Conservation (phyloP, 768 basidiomycete genomes). For the Baorangia bicolor region DNA sequence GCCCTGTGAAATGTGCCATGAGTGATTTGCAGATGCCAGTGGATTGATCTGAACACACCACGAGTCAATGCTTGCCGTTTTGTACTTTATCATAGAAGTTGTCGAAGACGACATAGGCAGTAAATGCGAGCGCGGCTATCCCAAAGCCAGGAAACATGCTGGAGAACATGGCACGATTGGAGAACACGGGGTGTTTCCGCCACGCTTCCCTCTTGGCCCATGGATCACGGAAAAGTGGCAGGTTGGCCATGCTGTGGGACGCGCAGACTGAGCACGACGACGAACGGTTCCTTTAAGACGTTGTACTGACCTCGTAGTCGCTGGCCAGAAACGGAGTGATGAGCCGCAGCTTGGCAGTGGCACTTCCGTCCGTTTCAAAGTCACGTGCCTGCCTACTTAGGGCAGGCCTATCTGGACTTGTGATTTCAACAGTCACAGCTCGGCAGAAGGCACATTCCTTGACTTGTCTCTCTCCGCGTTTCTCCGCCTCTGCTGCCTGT, state of each 20-base stretch:
- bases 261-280: conserved; percentile 11
- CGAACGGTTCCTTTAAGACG: not conserved
- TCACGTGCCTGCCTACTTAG: conserved; percentile 43
- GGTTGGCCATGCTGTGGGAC: conserved; percentile 51
- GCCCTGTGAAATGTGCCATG: conserved; percentile 1
- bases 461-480: conserved; percentile 32
- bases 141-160: conserved; percentile 95
- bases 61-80: conserved; percentile 20
- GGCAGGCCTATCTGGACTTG: conserved; percentile 55
- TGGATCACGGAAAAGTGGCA: conserved; percentile 84
- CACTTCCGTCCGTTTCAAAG: conserved; percentile 2
- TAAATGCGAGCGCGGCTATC: conserved; percentile 88
- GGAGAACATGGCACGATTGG: conserved; percentile 82
- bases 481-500: conserved; percentile 16
- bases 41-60: conserved; percentile 6
- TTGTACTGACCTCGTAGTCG: conserved; percentile 20
- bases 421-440: conserved; percentile 25
- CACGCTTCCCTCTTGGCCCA: conserved; percentile 94
- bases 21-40: not conserved
- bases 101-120: conserved; percentile 85
- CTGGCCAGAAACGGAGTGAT: conserved; percentile 13
- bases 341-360: not conserved
- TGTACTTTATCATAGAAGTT: conserved; percentile 54
- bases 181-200: conserved; percentile 89
- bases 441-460: conserved; percentile 27